Conservation (phyloP, 495 filamentous ascomycete genomes). For the Lindgomyces ingoldianus region DNA sequence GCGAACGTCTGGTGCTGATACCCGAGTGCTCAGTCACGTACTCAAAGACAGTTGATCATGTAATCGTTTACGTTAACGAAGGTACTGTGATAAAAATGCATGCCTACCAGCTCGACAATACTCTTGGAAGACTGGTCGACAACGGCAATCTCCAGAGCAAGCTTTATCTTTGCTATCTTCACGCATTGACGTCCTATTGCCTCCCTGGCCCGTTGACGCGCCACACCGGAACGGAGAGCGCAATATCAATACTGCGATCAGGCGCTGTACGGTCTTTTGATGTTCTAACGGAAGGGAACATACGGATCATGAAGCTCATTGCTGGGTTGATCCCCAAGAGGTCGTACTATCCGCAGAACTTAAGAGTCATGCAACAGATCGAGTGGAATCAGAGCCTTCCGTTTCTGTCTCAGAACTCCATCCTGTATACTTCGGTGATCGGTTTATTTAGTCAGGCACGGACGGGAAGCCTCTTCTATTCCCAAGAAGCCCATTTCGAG, state of each 20-base stretch:
- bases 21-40: slow-evolving; percentile 38
- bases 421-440: neutral
- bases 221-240: slow-evolving; percentile 19
- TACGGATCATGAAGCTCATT: slow-evolving; percentile 45
- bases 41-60: slow-evolving; percentile 50
- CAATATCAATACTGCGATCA: slow-evolving; percentile 7
- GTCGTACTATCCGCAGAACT: slow-evolving; percentile 57
- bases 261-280: slow-evolving; percentile 23
- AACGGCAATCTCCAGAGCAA: slow-evolving; percentile 26
- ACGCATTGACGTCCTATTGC: slow-evolving; percentile 17
- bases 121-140: slow-evolving; percentile 14
- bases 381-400: slow-evolving; percentile 7
- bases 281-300: neutral
- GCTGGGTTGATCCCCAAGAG: slow-evolving; percentile 55
- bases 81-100: slow-evolving; percentile 6
- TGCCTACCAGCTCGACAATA: slow-evolving; percentile 17
- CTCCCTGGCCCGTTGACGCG: slow-evolving; percentile 22
- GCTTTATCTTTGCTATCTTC: slow-evolving; percentile 25
- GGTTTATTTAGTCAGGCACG: neutral
- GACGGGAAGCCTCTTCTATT: neutral
- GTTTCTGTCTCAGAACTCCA: slow-evolving; percentile 11
- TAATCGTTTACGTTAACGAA: slow-evolving; percentile 30
- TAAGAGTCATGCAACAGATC: slow-evolving; percentile 21
- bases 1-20: slow-evolving; percentile 19
- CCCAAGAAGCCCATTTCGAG: neutral